Conservation (phyloP, 139 green algal genomes). For the Closterium sp. region DNA sequence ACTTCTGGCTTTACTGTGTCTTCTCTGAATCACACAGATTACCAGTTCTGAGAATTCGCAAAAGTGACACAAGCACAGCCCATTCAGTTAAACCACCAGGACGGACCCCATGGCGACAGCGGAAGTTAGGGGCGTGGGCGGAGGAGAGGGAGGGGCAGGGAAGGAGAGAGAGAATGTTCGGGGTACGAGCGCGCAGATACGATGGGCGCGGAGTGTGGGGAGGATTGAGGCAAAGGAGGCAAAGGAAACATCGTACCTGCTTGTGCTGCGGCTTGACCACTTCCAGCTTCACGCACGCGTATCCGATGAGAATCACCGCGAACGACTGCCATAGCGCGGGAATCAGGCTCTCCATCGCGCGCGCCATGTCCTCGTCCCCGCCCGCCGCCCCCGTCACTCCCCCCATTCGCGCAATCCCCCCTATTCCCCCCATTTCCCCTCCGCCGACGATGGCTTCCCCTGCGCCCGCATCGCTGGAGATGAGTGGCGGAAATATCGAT, state of each 20-base stretch:
- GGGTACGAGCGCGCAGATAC: neutral
- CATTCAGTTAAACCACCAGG: no score
- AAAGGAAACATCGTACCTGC: neutral
- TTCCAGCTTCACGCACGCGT: constrained; percentile 30
- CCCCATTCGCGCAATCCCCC: neutral
- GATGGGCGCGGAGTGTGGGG: neutral
- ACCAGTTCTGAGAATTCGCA: no score
- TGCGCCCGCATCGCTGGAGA: neutral
- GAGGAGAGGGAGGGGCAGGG: no score
- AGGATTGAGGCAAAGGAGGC: neutral
- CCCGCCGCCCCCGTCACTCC: neutral
- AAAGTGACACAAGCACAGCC: no score
- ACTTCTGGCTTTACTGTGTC: no score
- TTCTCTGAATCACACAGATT: no score
- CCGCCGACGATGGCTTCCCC: no score
- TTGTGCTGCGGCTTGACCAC: constrained; percentile 25
- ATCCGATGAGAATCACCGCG: constrained; percentile 27
- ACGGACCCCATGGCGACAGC: no score
- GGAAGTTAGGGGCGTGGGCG: no score
- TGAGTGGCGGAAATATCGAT: neutral
- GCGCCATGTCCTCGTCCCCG: neutral
- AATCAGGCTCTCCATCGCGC: constrained; percentile 15
- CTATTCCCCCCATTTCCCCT: neutral
- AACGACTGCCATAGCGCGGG: constrained; percentile 22
- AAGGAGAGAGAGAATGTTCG: neutral